Percentiles rank a stretch among this genome's conserved stretches.
phyloP scores from a whole-genome alignment of 2,329 filamentous ascomycete species.

The Gnomoniopsis sp. region DNA sequence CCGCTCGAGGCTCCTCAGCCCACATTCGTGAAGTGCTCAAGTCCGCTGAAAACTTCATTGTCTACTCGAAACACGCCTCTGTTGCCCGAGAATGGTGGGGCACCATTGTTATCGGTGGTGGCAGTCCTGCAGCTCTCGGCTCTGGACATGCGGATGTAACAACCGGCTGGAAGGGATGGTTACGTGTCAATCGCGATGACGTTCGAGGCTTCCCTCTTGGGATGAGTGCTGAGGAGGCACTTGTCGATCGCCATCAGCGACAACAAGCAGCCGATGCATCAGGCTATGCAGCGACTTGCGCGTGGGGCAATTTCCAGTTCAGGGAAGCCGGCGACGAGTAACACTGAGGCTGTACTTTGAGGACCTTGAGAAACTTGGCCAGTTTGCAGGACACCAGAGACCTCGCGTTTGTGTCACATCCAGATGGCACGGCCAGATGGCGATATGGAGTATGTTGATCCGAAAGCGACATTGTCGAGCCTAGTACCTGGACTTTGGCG shows the following conservation, averaged over 20 bases:
- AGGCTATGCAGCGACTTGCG: slow-evolving; percentile 45
- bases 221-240: slow-evolving; percentile 42
- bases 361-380: not conserved
- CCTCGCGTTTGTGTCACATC: too few relatives aligned
- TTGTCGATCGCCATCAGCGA: slow-evolving; percentile 36
- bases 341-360: not conserved
- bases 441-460: too few relatives aligned
- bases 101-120: slow-evolving; percentile 49
- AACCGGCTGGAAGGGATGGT: slow-evolving; percentile 47
- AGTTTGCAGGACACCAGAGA: not conserved
- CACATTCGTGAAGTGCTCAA: slow-evolving; percentile 32
- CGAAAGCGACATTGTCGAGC: too few relatives aligned
- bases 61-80: slow-evolving; percentile 46
- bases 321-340: slow-evolving; percentile 15
- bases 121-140: slow-evolving; percentile 25
- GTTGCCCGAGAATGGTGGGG: slow-evolving; percentile 53
- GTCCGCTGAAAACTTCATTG: slow-evolving; percentile 43
- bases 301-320: slow-evolving; percentile 49
- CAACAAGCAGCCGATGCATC: slow-evolving; percentile 38
- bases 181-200: slow-evolving; percentile 44
- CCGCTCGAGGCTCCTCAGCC: slow-evolving; percentile 27
- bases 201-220: slow-evolving; percentile 36
- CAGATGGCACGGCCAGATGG: too few relatives aligned
- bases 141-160: slow-evolving; percentile 19
- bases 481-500: too few relatives aligned